A percentile compares a stretch with the other conserved stretches of the same genome.
Conservation (phyloP, 768 basidiomycete species). For the Hypholoma fasciculare region DNA sequence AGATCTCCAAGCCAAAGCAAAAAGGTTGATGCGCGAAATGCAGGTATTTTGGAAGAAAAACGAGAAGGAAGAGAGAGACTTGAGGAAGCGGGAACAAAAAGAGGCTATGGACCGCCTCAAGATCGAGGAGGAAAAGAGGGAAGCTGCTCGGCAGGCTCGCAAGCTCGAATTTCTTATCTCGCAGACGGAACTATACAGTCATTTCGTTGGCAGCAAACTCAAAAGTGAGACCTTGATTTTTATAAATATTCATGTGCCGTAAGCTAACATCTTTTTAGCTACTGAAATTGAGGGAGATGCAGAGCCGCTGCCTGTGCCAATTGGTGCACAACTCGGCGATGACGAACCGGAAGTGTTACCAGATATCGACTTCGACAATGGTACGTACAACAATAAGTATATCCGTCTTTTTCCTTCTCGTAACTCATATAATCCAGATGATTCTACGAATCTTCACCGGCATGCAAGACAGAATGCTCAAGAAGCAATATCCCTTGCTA, state of each 20-base stretch:
- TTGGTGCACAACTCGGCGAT: conserved; percentile 59
- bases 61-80: conserved; percentile 93
- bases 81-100: conserved; percentile 91
- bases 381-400: conserved; percentile 35
- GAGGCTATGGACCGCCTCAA: conserved; percentile 87
- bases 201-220: conserved; percentile 97
- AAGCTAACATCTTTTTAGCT: conserved; percentile 42
- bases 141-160: conserved; percentile 89
- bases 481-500: conserved; percentile 80
- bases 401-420: conserved; percentile 4
- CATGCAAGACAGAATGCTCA: conserved; percentile 91
- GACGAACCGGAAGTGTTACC: conserved; percentile 52
- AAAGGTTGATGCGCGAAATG: conserved; percentile 93
- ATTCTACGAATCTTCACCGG: conserved; percentile 79
- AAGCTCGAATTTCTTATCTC: conserved; percentile 99
- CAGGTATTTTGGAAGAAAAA: conserved; percentile 98
- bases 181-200: conserved; percentile 97
- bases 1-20: conserved; percentile 82
- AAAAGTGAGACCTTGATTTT: conserved; percentile 58
- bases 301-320: conserved; percentile 44
- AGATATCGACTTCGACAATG: conserved; percentile 91
- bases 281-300: conserved; percentile 71
- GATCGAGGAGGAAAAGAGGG: conserved; percentile 90
- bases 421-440: conserved; percentile 50
- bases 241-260: conserved; percentile 2